Percentiles rank a stretch among this genome's conserved stretches.
phyloP scores from a whole-genome alignment of 2,329 filamentous ascomycete species.

The Aspergillus fijiensis region DNA sequence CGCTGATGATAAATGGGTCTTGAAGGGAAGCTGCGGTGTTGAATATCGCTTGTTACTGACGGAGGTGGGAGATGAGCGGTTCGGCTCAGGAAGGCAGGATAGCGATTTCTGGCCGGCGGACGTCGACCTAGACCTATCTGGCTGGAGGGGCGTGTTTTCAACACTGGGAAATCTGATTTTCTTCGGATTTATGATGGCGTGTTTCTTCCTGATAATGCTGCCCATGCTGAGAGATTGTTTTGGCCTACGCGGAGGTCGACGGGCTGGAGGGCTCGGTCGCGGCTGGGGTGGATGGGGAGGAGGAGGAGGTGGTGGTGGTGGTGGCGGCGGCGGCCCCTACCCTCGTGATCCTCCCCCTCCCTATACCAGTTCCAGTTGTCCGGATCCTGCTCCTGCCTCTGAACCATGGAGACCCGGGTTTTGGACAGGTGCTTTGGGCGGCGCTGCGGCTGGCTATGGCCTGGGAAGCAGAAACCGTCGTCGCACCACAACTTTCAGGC shows the following conservation, averaged over 20 bases:
- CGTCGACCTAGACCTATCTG: not conserved
- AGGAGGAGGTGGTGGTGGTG: constrained; percentile 31
- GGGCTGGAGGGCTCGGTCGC: constrained; percentile 34
- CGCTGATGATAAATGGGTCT: constrained; percentile 76
- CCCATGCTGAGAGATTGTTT: constrained; percentile 27
- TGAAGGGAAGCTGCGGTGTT: constrained; percentile 89
- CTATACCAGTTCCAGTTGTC: constrained; percentile 36
- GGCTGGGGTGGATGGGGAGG: constrained; percentile 30
- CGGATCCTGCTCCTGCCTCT: constrained; percentile 21
- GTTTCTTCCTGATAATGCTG: constrained; percentile 31
- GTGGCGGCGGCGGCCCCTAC: constrained; percentile 25
- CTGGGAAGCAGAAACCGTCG: constrained; percentile 33
- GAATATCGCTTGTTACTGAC: constrained; percentile 83
- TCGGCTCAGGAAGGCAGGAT: constrained; percentile 46
- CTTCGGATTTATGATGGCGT: constrained; percentile 32
- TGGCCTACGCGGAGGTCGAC: constrained; percentile 22
- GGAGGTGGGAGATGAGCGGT: constrained; percentile 68
- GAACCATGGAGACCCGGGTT: constrained; percentile 47
- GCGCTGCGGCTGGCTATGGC: constrained; percentile 44
- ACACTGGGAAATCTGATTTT: constrained; percentile 32
- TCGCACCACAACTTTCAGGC: constrained; percentile 16
- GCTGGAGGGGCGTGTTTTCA: constrained; percentile 1
- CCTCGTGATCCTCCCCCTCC: constrained; percentile 40
- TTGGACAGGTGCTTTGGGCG: constrained; percentile 47
- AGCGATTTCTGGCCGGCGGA: not conserved